These are phyloP conservation scores for Cladophialophora chaetospira DNA, from an alignment of 2,329 filamentous ascomycete genomes.

Conservation along the genomic window DNA sequence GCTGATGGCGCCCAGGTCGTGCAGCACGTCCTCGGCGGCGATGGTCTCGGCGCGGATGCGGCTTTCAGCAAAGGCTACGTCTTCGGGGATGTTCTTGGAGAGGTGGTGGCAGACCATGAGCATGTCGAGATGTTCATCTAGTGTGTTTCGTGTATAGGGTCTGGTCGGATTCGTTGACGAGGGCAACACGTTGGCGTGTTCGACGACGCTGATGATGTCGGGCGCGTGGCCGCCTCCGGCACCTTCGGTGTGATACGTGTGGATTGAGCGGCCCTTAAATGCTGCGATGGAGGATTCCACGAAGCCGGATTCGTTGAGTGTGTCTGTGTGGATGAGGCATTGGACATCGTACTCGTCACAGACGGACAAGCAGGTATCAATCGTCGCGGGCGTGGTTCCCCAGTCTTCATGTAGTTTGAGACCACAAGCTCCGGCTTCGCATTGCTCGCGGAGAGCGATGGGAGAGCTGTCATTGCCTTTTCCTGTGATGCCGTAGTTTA, in stretches of 20 bases:
- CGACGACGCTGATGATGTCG: conserved; percentile 92
- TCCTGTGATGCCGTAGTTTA: conserved; percentile 88
- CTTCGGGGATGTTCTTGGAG: conserved; percentile 88
- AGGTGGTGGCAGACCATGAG: conserved; percentile 97
- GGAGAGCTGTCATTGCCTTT: conserved; percentile 86
- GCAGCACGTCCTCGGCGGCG: conserved; percentile 91
- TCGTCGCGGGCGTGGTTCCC: conserved; percentile 87
- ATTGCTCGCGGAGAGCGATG: conserved; percentile 73
- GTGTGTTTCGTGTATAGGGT: conserved; percentile 85
- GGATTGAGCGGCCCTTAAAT: conserved; percentile 83
- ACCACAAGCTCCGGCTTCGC: conserved; percentile 80
- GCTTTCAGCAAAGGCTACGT: conserved; percentile 91
- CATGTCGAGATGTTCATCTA: conserved; percentile 98
- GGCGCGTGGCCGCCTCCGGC: conserved; percentile 93
- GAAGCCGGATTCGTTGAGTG: conserved; percentile 95
- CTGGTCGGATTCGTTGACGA: conserved; percentile 90
- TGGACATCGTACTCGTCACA: conserved; percentile 93
- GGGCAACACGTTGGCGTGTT: conserved; percentile 83
- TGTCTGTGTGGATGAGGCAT: conserved; percentile 93
- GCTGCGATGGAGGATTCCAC: conserved; percentile 88
- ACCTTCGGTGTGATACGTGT: conserved; percentile 96
- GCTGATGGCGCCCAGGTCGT: conserved; percentile 90
- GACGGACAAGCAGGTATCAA: conserved; percentile 80
- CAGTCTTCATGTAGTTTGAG: conserved; percentile 96
- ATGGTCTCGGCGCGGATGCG: conserved; percentile 96